Conservation (phyloP, 2,329 filamentous ascomycete species). For the Moelleriella libera region DNA sequence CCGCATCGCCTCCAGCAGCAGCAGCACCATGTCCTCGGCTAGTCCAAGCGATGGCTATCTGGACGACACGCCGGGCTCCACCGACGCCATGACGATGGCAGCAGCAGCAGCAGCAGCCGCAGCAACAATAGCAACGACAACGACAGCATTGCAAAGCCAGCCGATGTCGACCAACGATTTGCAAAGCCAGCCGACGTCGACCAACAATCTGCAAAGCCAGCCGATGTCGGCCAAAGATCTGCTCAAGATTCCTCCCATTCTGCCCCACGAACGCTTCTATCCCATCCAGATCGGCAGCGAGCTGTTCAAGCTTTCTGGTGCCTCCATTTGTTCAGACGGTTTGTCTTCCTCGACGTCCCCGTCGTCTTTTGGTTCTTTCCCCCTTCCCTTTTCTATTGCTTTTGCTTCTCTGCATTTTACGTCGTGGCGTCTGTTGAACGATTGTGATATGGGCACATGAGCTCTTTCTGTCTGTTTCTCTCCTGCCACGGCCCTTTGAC, state of each 20-base stretch:
- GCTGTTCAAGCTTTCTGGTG: constrained; percentile 59
- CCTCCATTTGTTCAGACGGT: constrained; percentile 62
- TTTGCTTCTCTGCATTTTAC: background rate
- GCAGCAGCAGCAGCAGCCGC: too few relatives aligned
- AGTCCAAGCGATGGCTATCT: constrained; percentile 11
- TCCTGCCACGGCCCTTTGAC: too few relatives aligned
- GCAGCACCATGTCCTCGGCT: constrained; percentile 12
- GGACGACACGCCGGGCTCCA: constrained; percentile 5
- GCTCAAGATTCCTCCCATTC: constrained; percentile 37
- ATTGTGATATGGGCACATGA: background rate
- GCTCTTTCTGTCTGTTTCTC: background rate
- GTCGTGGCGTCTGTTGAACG: background rate
- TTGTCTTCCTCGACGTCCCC: background rate
- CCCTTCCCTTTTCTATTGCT: constrained; percentile 12
- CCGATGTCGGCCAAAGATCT: constrained; percentile 11
- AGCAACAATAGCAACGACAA: too few relatives aligned
- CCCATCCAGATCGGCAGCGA: constrained; percentile 61
- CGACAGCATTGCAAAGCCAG: too few relatives aligned
- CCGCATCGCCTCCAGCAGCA: background rate
- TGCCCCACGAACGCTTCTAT: constrained; percentile 60
- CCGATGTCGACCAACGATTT: too few relatives aligned
- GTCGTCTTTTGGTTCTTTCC: too few relatives aligned
- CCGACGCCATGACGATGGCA: constrained; percentile 5
- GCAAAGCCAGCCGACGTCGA: too few relatives aligned
- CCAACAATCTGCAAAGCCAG: too few relatives aligned